These are phyloP conservation scores for Raffaelea deltoideospora DNA, from an alignment of 2,329 filamentous ascomycete species.

Conservation along the genomic window DNA sequence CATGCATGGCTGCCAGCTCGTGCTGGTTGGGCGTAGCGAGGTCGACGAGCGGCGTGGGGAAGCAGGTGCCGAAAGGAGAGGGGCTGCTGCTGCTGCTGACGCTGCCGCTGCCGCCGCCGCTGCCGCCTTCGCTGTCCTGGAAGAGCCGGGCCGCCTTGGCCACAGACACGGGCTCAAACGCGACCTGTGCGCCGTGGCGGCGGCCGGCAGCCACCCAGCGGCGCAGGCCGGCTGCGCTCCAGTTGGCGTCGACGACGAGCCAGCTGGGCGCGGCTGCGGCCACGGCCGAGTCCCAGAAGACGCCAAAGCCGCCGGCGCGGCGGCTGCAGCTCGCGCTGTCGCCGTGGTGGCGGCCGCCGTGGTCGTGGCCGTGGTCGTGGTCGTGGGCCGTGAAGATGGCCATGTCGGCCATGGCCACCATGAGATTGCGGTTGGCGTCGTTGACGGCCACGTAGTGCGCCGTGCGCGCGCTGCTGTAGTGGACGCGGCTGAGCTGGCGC, in stretches of 20 bases:
- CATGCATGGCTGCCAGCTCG: slow-evolving; percentile 69
- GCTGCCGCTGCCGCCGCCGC: neutral
- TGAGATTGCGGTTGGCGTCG: slow-evolving; percentile 63
- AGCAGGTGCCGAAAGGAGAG: too few relatives aligned
- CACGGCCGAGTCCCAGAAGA: slow-evolving; percentile 46
- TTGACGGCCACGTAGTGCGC: slow-evolving; percentile 90
- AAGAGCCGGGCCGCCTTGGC: slow-evolving; percentile 65
- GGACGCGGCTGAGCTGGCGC: slow-evolving; percentile 30
- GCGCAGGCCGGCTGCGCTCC: slow-evolving; percentile 50
- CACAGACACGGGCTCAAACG: slow-evolving; percentile 80
- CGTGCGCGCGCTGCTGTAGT: slow-evolving; percentile 45
- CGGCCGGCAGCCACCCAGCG: slow-evolving; percentile 52
- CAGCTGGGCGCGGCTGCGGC: slow-evolving; percentile 47
- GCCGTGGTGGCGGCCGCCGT: too few relatives aligned
- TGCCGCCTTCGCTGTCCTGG: slow-evolving; percentile 12
- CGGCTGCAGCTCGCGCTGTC: slow-evolving; percentile 22
- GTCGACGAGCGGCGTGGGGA: slow-evolving; percentile 42
- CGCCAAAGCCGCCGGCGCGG: too few relatives aligned
- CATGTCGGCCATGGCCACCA: slow-evolving; percentile 96
- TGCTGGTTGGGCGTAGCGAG: slow-evolving; percentile 70
- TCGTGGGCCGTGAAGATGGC: slow-evolving; percentile 50
- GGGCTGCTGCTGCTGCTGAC: too few relatives aligned
- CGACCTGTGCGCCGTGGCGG: slow-evolving; percentile 40
- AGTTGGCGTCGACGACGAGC: slow-evolving; percentile 80
- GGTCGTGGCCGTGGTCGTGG: slow-evolving; percentile 17